These are phyloP conservation scores for Aspergillus alliaceus DNA, from an alignment of 2,329 filamentous ascomycete genomes.

Conservation along the genomic window DNA sequence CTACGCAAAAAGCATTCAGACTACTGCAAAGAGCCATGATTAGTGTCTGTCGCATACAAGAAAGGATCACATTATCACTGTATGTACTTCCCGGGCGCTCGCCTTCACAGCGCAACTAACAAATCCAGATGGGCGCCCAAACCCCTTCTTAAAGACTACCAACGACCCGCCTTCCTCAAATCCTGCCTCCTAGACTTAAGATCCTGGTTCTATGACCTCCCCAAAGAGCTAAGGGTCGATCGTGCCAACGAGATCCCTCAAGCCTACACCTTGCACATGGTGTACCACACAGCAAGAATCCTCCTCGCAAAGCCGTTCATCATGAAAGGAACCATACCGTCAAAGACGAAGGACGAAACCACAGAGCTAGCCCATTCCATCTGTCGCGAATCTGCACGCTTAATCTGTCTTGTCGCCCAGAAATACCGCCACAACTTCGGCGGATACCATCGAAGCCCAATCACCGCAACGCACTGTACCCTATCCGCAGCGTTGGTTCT, in stretches of 20 bases:
- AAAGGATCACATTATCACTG: conserved; percentile 33
- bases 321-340: background rate
- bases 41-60: conserved; percentile 5
- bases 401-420: conserved; percentile 26
- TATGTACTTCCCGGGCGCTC: conserved; percentile 12
- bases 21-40: background rate
- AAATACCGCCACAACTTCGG: conserved; percentile 36
- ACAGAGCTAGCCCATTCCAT: conserved; percentile 5
- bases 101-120: background rate
- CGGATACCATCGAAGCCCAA: conserved; percentile 34
- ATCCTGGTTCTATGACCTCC: conserved; percentile 37
- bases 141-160: conserved; percentile 18
- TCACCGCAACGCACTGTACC: conserved; percentile 38
- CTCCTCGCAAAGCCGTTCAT: conserved; percentile 34
- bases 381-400: conserved; percentile 22
- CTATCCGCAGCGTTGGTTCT: conserved; percentile 32
- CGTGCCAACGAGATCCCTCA: conserved; percentile 25
- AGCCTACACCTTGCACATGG: conserved; percentile 35
- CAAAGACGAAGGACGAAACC: conserved; percentile 9
- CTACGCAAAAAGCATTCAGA: conserved; percentile 4
- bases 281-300: conserved; percentile 35
- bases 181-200: conserved; percentile 33
- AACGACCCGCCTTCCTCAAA: conserved; percentile 29
- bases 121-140: conserved; percentile 32
- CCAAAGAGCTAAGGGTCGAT: conserved; percentile 30